These are phyloP conservation scores for Harringtonia aguacate DNA, from an alignment of 2,329 filamentous ascomycete species.

Conservation along the genomic window DNA sequence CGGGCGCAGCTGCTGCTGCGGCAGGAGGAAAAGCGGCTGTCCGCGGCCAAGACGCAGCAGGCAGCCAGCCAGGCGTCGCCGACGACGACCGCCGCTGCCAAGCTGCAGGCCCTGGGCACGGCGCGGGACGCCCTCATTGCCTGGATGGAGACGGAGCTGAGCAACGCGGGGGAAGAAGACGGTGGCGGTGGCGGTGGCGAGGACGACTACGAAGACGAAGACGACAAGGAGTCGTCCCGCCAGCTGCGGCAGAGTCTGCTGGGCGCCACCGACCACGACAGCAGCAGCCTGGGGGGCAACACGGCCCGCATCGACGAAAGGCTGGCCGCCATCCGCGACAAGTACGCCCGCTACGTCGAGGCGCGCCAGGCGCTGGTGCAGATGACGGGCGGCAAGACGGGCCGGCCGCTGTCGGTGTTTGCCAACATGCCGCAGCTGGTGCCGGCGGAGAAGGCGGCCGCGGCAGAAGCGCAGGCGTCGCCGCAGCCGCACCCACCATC, in stretches of 20 bases:
- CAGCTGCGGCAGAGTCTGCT: conserved; percentile 11
- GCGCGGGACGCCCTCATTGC: conserved; percentile 50
- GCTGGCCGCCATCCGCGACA: conserved; percentile 37
- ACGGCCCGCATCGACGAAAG: conserved; percentile 23
- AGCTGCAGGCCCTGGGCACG: conserved; percentile 40
- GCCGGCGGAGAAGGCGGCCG: conserved; percentile 10
- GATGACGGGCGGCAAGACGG: conserved; percentile 1
- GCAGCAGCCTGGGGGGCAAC: conserved; percentile 3
- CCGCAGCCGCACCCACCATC: too few relatives aligned
- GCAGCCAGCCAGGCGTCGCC: conserved; percentile 8
- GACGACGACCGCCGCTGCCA: conserved; percentile 19
- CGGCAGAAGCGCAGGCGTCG: too few relatives aligned
- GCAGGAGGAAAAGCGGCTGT: conserved; percentile 44
- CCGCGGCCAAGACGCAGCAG: conserved; percentile 30
- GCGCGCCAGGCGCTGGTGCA: conserved; percentile 36
- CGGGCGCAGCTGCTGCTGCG: conserved; percentile 45
- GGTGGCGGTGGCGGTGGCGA: conserved; percentile 20
- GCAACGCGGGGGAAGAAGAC: conserved; percentile 34
- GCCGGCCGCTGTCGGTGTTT: conserved; percentile 2
- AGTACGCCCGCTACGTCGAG: conserved; percentile 43
- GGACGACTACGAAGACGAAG: conserved; percentile 16
- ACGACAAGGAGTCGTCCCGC: conserved; percentile 9
- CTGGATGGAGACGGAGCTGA: conserved; percentile 55
- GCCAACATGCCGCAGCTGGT: conserved; percentile 19
- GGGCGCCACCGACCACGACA: not conserved